A percentile compares a stretch with the other conserved stretches of the same genome.
Evolutionary conservation across 2,329 filamentous ascomycete genomes (phyloP).

Genomic region (Hypomyces perniciosus): DNA sequence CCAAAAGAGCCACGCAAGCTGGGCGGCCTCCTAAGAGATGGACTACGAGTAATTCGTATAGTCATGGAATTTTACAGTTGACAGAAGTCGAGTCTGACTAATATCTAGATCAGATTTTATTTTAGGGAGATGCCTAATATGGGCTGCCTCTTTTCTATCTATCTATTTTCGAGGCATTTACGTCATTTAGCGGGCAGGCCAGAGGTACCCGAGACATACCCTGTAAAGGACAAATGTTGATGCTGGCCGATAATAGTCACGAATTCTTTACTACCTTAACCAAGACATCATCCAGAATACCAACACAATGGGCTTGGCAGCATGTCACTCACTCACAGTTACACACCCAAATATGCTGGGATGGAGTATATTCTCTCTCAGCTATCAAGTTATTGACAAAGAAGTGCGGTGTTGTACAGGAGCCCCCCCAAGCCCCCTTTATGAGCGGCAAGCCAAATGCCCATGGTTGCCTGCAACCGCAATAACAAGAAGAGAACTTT

Average conservation of each 20-base stretch:
- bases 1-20: too few species aligned
- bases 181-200: too few species aligned
- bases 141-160: neutral
- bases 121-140: neutral
- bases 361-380: neutral
- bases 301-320: neutral
- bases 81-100: too few species aligned
- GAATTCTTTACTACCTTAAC: too few species aligned
- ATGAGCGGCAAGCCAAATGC: neutral
- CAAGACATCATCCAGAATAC: neutral
- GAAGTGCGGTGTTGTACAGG: neutral
- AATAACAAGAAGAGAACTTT: neutral
- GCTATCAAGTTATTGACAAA: neutral
- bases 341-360: neutral
- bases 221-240: too few species aligned
- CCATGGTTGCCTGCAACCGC: conserved; percentile 4
- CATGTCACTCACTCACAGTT: too few species aligned
- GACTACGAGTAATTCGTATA: too few species aligned
- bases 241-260: too few species aligned
- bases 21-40: too few species aligned
- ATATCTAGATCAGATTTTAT: neutral
- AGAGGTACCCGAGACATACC: too few species aligned
- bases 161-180: too few species aligned
- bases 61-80: too few species aligned
- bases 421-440: neutral